Conservation (phyloP, 2,329 filamentous ascomycete species). For the Diaporthe destruens region DNA sequence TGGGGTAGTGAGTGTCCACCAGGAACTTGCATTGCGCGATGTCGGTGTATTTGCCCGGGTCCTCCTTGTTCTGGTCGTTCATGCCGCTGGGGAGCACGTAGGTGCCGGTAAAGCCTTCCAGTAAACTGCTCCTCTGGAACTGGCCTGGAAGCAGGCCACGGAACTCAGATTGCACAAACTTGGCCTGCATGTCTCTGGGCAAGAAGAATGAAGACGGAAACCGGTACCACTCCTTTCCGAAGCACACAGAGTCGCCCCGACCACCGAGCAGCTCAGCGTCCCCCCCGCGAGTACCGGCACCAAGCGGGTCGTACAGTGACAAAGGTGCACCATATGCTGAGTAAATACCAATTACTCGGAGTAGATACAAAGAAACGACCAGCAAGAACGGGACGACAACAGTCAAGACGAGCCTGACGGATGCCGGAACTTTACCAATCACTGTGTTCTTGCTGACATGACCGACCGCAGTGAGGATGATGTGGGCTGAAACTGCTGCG, state of each 20-base stretch:
- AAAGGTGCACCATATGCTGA: conserved; percentile 87
- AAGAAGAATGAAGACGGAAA: conserved; percentile 95
- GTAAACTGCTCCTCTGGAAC: conserved; percentile 80
- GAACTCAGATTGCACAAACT: conserved; percentile 93
- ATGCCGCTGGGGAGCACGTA: conserved; percentile 86
- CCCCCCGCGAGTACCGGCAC: conserved; percentile 62
- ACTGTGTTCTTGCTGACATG: conserved; percentile 75
- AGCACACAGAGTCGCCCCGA: conserved; percentile 80
- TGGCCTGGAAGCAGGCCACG: conserved; percentile 89
- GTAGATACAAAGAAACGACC: conserved; percentile 29
- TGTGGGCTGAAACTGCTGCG: conserved; percentile 86
- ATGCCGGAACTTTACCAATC: conserved; percentile 78
- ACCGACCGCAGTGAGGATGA: conserved; percentile 81
- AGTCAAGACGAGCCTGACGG: conserved; percentile 78
- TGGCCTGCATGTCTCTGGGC: conserved; percentile 84
- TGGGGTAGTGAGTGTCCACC: conserved; percentile 87
- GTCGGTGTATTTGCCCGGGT: conserved; percentile 86
- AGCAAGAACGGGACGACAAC: conserved; percentile 67
- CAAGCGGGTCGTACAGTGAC: conserved; percentile 76
- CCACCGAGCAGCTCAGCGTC: conserved; percentile 61
- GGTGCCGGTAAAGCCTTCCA: conserved; percentile 84
- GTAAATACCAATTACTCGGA: conserved; percentile 80
- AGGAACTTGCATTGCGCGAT: conserved; percentile 83
- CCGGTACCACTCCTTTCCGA: conserved; percentile 98
- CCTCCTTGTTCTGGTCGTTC: conserved; percentile 93